Evolutionary conservation across 208 protist genomes (phyloP), one percentile per base, ranked within the genome.

Genomic region (Jaenimonas drosophilae): DNA sequence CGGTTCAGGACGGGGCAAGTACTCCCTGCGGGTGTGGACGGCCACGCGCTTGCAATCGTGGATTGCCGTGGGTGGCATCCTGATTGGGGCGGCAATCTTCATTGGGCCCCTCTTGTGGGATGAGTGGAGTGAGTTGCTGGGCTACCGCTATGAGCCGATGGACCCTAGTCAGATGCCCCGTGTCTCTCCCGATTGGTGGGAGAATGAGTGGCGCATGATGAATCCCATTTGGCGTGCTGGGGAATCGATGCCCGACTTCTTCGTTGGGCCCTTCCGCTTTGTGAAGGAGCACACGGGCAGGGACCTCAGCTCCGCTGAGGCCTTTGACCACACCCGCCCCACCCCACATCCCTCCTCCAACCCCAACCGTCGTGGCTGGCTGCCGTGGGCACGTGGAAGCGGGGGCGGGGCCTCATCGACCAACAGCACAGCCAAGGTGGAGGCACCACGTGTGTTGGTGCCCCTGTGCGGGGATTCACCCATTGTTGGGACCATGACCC

Each of bases 381-480:
- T n/a, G 32, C 12, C 25, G 32, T 28, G 31, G 12, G 11, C 21
- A 1, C n/a, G 27, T 9, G 0, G n/a, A 37, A 14, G 5, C 25
- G 5, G 11, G 2, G 17, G 30, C 28, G 31, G 20, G 16, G 52
- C 29, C 48, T 63, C 29, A 28, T 31, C 38, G 11, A n/a, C 3
- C 21, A 38, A 2, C 7, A 21, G 28, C 12, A 39, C 21, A 34
- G 37, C 37, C 7, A 32, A 34, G 20, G 11, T 4, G 12, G 14
- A 49, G 16, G 21, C 49, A 1, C 76, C 76, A 2, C 51, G 42
- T n/a, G 82, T 71, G 36, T 41, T 94, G 24, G 80, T 94, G 33
- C 81, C 86, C 6, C 73, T 94, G n/a, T 94, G 81, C 54, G 86
- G 86, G 4, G 86, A 94, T 49, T 88, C 86, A 2, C 81, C 81